Conservation (phyloP, 2,329 filamentous ascomycete genomes). For the Diaporthe amygdali region DNA sequence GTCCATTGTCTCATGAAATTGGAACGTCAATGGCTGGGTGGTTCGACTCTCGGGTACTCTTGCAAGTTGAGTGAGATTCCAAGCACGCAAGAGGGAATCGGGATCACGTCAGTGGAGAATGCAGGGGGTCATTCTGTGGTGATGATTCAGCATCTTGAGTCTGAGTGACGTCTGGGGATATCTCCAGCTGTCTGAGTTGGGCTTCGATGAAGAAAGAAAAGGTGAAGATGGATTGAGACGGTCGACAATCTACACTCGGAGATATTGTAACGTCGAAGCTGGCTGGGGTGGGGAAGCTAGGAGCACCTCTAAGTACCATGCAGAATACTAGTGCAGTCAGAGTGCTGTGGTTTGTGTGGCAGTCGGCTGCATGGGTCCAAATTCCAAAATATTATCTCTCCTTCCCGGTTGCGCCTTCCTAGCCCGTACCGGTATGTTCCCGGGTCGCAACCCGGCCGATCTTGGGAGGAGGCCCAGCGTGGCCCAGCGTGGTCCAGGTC, state of each 20-base stretch:
- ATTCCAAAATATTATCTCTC: conserved; percentile 1
- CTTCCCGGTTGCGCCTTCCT: not conserved
- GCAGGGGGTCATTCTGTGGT: not conserved
- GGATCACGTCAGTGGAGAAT: not conserved
- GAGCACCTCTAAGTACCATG: not conserved
- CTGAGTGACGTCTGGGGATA: not conserved
- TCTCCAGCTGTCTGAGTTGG: not conserved
- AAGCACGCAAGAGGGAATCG: conserved; percentile 12
- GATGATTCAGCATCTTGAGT: not conserved
- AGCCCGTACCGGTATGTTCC: not conserved
- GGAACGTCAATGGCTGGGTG: not conserved
- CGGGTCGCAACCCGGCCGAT: not conserved
- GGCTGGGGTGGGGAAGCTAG: not conserved
- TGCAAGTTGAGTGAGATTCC: not conserved
- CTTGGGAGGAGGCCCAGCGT: no score
- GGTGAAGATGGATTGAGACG: not conserved
- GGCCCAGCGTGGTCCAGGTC: no score
- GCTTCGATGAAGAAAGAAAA: not conserved
- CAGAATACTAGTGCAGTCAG: not conserved
- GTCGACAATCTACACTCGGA: not conserved
- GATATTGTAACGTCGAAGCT: not conserved
- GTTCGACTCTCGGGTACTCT: not conserved
- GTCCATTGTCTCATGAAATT: not conserved
- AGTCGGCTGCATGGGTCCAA: not conserved
- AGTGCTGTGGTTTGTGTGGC: no score